Conservation (phyloP, 208 protist species). For the Strigomonas culicis region DNA sequence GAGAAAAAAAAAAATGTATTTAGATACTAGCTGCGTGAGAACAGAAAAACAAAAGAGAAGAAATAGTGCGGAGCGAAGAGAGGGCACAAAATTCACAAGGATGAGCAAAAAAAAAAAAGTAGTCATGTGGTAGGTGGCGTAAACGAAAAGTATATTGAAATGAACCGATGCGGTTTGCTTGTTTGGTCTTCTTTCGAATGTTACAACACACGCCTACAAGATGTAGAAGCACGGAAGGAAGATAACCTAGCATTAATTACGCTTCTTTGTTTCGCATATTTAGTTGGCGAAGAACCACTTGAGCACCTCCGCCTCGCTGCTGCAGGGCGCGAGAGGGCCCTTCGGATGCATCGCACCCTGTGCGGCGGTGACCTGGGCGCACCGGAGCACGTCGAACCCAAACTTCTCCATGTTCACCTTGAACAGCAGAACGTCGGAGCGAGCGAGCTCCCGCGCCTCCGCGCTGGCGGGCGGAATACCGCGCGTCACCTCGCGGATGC, state of each 20-base stretch:
- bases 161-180: no score
- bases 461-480: constrained; percentile 25
- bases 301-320: constrained; percentile 57
- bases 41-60: neutral
- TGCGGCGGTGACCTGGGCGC: constrained; percentile 41
- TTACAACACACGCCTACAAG: no score
- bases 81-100: neutral
- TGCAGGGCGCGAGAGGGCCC: constrained; percentile 28
- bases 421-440: constrained; percentile 82
- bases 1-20: constrained; percentile 7
- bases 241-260: no score
- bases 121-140: neutral
- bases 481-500: constrained; percentile 55
- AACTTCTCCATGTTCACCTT: constrained; percentile 90
- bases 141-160: constrained; percentile 1
- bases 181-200: no score
- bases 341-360: constrained; percentile 30
- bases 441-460: constrained; percentile 28
- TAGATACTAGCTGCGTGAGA: neutral
- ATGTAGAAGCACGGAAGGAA: no score
- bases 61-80: neutral
- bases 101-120: constrained; percentile 12
- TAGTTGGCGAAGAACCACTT: constrained; percentile 61
- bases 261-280: no score
- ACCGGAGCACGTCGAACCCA: constrained; percentile 81